A percentile compares a stretch with the other conserved stretches of the same genome.
Conservation (phyloP, 2,329 filamentous ascomycete species). For the Colletotrichum nymphaeae region DNA sequence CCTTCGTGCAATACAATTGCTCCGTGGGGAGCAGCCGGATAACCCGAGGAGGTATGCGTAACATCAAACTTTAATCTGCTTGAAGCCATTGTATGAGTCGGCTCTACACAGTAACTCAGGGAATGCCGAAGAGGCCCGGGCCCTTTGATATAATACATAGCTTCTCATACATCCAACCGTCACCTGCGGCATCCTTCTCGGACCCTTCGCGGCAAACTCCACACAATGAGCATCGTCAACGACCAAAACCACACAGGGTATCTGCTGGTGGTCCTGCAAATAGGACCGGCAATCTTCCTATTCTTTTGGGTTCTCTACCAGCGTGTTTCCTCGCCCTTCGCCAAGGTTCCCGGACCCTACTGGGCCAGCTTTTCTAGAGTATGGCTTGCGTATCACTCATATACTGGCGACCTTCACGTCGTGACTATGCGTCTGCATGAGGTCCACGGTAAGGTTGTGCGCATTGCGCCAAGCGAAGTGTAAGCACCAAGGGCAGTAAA, state of each 20-base stretch:
- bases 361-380: conserved; percentile 6
- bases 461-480: conserved; percentile 16
- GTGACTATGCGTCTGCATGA: conserved; percentile 14
- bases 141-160: too few relatives aligned
- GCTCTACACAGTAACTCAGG: not conserved
- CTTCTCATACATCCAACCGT: not conserved
- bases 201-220: not conserved
- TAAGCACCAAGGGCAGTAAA: not conserved
- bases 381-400: conserved; percentile 18
- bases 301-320: conserved; percentile 11
- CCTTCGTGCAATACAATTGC: not conserved
- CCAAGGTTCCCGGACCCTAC: conserved; percentile 2
- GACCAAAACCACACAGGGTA: not conserved
- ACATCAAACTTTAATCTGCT: not conserved
- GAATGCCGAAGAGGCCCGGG: not conserved
- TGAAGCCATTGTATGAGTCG: not conserved
- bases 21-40: not conserved
- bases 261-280: not conserved
- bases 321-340: conserved; percentile 1
- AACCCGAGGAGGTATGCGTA: not conserved
- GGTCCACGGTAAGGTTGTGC: conserved; percentile 1
- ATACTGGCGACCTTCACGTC: conserved; percentile 17
- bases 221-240: not conserved
- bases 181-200: not conserved
- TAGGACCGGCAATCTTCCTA: not conserved